These are phyloP conservation scores for Eimeria falciformis DNA, from an alignment of 169 alveolate genomes.

Conservation along the genomic window DNA sequence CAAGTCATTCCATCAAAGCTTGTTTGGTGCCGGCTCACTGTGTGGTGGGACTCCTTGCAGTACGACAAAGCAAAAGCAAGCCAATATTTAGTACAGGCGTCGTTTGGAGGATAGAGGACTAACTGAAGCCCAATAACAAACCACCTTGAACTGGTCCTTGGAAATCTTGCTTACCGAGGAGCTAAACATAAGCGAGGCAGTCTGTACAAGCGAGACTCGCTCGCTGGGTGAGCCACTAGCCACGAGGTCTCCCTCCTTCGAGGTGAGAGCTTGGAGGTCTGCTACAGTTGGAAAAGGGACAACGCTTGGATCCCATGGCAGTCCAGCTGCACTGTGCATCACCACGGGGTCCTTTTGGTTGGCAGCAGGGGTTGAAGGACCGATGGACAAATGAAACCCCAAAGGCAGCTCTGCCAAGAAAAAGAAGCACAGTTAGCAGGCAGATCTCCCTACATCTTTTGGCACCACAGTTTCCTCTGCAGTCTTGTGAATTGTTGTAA, in stretches of 20 bases:
- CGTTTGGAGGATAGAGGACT: too few relatives aligned
- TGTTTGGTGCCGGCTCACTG: too few relatives aligned
- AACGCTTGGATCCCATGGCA: constrained; percentile 57
- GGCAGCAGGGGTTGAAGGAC: constrained; percentile 48
- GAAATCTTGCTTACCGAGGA: constrained; percentile 52
- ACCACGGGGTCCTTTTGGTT: not conserved
- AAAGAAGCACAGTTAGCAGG: too few relatives aligned
- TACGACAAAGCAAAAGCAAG: too few relatives aligned
- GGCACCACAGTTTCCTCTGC: too few relatives aligned
- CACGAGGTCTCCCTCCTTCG: constrained; percentile 54
- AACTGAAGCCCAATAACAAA: too few relatives aligned
- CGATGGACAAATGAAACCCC: constrained; percentile 33
- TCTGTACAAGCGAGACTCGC: constrained; percentile 20
- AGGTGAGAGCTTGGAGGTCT: constrained; percentile 24
- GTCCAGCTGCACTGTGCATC: constrained; percentile 44
- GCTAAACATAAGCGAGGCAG: constrained; percentile 7
- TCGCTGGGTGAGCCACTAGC: constrained; percentile 1
- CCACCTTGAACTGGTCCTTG: too few relatives aligned
- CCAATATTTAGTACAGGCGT: too few relatives aligned
- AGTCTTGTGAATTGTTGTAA: too few relatives aligned
- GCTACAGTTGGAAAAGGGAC: constrained; percentile 44
- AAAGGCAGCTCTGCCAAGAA: constrained; percentile 44
- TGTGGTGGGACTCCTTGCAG: too few relatives aligned
- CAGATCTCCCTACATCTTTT: too few relatives aligned
- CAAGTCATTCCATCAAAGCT: too few relatives aligned